Conservation (phyloP, 768 basidiomycete genomes). For the Mycena latifolia region DNA sequence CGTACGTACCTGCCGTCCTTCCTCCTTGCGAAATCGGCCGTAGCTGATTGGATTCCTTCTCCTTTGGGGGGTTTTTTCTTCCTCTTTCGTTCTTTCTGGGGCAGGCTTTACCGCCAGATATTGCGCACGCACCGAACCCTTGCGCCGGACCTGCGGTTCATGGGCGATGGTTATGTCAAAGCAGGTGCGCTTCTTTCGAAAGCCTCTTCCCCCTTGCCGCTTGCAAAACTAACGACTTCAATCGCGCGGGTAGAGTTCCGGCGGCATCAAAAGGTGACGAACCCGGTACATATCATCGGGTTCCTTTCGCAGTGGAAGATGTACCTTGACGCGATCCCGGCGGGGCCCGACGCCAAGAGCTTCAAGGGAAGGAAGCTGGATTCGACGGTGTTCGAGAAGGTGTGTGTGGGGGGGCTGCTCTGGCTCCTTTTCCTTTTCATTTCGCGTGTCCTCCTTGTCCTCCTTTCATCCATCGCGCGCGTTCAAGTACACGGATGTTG, state of each 20-base stretch:
- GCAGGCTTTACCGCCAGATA: constrained; percentile 84
- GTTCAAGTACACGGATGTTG: no score
- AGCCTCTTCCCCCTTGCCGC: no score
- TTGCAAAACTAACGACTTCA: no score
- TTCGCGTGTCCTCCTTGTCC: constrained; percentile 10
- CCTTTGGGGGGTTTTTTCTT: no score
- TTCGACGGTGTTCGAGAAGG: constrained; percentile 81
- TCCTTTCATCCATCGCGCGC: no score
- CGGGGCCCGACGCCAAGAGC: constrained; percentile 53
- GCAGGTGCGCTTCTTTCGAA: constrained; percentile 64
- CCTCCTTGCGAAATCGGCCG: constrained; percentile 5
- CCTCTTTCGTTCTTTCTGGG: constrained; percentile 4
- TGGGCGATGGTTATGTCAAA: constrained; percentile 91
- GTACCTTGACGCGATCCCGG: constrained; percentile 83
- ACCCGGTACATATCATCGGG: constrained; percentile 93
- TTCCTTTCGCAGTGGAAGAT: constrained; percentile 97
- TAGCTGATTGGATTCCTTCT: no score
- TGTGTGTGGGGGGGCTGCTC: no score
- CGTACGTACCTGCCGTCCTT: constrained; percentile 60
- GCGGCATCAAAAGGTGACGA: constrained; percentile 80
- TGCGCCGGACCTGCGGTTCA: constrained; percentile 81
- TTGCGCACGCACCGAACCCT: constrained; percentile 84
- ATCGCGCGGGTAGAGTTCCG: constrained; percentile 78
- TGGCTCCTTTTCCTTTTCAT: no score
- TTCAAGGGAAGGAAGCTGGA: constrained; percentile 81